Percentiles rank a stretch among this genome's conserved stretches.
Conservation (phyloP, 2,329 filamentous ascomycete genomes). For the Microdochium trichocladiopsis region DNA sequence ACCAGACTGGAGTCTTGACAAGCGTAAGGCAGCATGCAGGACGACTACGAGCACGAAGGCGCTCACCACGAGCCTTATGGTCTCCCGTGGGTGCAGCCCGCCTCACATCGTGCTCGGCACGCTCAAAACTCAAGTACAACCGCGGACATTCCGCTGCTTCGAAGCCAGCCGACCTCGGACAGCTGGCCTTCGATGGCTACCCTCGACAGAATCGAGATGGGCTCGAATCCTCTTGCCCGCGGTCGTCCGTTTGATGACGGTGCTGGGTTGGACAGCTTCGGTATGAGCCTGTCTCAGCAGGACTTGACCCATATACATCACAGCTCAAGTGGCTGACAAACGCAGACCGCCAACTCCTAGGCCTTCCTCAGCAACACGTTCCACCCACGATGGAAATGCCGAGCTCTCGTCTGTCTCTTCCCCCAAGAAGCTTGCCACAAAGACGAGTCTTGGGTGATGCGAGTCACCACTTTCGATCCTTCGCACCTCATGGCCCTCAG, state of each 20-base stretch:
- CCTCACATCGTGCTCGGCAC: too few species aligned
- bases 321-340: neutral
- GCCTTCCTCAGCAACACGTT: slow-evolving; percentile 4
- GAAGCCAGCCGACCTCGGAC: too few species aligned
- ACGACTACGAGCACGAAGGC: too few species aligned
- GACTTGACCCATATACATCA: too few species aligned
- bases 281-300: slow-evolving; percentile 9
- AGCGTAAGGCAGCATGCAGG: too few species aligned
- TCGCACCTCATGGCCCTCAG: slow-evolving; percentile 7
- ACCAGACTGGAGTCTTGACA: too few species aligned
- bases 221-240: neutral
- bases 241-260: neutral
- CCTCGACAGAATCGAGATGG: neutral
- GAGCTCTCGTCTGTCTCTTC: neutral
- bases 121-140: too few species aligned
- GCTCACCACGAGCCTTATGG: too few species aligned
- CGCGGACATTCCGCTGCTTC: too few species aligned
- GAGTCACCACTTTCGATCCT: slow-evolving; percentile 20
- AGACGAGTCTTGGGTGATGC: slow-evolving; percentile 19
- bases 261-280: slow-evolving; percentile 16
- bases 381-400: neutral
- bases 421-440: neutral
- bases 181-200: neutral
- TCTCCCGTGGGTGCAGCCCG: too few species aligned
- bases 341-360: slow-evolving; percentile 17